Percentiles rank a stretch among this genome's conserved stretches.
phyloP scores from a whole-genome alignment of 331 rosid genomes.

The Acacia pycnantha region DNA sequence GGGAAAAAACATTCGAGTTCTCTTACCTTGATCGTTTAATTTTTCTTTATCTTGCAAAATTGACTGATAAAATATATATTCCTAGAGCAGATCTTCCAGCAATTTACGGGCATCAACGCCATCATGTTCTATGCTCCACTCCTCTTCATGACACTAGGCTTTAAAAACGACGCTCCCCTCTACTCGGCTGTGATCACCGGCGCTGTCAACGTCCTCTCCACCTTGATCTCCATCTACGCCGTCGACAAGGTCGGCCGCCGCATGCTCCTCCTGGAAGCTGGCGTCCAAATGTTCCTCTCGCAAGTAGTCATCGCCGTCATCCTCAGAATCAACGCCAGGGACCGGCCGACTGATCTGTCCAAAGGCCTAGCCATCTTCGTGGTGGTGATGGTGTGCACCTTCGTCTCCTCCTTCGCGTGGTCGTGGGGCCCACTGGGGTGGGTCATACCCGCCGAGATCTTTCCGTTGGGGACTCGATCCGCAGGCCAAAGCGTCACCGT shows the following conservation, averaged over 20 bases:
- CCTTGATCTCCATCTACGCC: conserved; percentile 53
- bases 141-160: conserved; percentile 61
- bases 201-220: conserved; percentile 66
- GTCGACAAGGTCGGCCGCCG: conserved; percentile 81
- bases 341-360: conserved; percentile 35
- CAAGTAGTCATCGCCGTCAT: conserved; percentile 57
- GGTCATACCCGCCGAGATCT: conserved; percentile 74
- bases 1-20: not conserved
- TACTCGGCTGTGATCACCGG: conserved; percentile 79
- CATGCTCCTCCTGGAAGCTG: conserved; percentile 59
- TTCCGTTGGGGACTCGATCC: conserved; percentile 68
- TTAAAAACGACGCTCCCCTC: conserved; percentile 56
- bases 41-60: not conserved
- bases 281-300: conserved; percentile 77
- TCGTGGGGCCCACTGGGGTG: conserved; percentile 89
- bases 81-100: conserved; percentile 66
- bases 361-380: conserved; percentile 53
- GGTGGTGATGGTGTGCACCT: conserved; percentile 62
- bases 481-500: conserved; percentile 71
- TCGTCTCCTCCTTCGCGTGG: conserved; percentile 74
- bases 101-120: conserved; percentile 81
- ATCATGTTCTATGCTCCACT: conserved; percentile 76
- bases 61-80: not conserved
- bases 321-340: conserved; percentile 46
- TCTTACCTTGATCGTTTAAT: not conserved